Base-by-base conservation (phyloP, 306 rosid genomes). In the Ormosia semicastrata region DNA sequence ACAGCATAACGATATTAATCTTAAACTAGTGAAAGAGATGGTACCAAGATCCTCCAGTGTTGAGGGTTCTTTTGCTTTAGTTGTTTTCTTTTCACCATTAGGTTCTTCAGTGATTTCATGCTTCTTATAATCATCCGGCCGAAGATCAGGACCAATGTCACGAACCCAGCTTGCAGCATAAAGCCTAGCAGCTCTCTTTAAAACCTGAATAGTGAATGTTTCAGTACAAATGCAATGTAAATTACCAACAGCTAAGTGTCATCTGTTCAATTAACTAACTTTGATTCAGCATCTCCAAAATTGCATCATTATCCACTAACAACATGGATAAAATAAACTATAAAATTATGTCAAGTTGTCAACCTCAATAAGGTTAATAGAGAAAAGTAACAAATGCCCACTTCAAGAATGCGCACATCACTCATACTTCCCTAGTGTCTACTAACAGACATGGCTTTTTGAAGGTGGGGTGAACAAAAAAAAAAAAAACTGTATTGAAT, bases 91-190 rank as follows among this genome's bases (percentile, higher is more conserved):
- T 54, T 82, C 80, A 66, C 71, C 84, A 79, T 81, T 79, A 15
- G 87, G 78, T 18, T 76, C 87, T 40, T 85, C 95, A 43, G 65
- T 72, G 52, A 75, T 81, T 47, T 87, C 91, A 39, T 77, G 87
- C 66, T 89, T 89, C 97, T 87, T 90, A 77, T 87, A 95, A 41
- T 95, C 94, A 63, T 93, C 57, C 70, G 99, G 99, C 24, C 93
- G 88, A 65, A 95, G 95, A 32, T 95, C 99, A 47, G 98, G 99
- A 85, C 99, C 98, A 37, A 95, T 91, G 78, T 95, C 95, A 57
- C 94, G 92, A 49, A 93, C 93, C 98, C 97, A 95, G 87, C 98
- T 90, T 66, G 93, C 97, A 49, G 89, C 91, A 84, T 95, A 93
- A 76, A 93, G 93, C 92, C 92, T 90, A 76, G 91, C 50, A 71